phyloP scores from a whole-genome alignment of 1,284 basidiomycete genomes.

The Sporisorium graminicola region DNA sequence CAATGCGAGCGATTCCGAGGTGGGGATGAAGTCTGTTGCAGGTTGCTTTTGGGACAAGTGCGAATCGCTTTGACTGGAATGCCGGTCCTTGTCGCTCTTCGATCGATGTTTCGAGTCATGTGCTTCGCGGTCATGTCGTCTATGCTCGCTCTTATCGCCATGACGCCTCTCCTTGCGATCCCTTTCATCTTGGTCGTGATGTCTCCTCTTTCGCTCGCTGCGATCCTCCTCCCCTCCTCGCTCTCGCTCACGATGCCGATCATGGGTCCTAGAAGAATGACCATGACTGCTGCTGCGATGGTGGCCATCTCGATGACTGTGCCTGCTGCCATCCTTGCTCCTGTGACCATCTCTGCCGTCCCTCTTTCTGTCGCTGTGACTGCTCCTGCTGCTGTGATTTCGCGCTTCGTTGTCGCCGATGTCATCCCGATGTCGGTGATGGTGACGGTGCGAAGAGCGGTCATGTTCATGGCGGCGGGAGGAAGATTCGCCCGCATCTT shows the following conservation, averaged over 20 bases:
- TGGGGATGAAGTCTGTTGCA: conserved; percentile 81
- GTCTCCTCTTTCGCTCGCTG: conserved; percentile 71
- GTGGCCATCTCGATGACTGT: conserved; percentile 7
- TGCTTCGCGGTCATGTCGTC: conserved; percentile 71
- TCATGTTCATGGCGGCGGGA: conserved; percentile 7
- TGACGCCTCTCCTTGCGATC: conserved; percentile 12
- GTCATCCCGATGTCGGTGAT: conserved; percentile 16
- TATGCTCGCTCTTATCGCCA: conserved; percentile 5
- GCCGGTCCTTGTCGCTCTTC: conserved; percentile 75
- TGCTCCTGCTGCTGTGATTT: conserved; percentile 16
- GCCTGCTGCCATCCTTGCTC: not conserved
- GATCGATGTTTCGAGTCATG: conserved; percentile 76
- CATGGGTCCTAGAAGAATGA: conserved; percentile 2
- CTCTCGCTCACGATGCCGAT: conserved; percentile 66
- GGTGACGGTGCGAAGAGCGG: conserved; percentile 15
- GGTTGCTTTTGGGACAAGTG: conserved; percentile 71
- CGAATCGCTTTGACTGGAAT: conserved; percentile 1
- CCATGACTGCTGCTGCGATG: conserved; percentile 27
- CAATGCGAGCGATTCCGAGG: conserved; percentile 79
- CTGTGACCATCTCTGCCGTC: conserved; percentile 10
- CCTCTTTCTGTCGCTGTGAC: conserved; percentile 7
- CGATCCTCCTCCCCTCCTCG: conserved; percentile 51
- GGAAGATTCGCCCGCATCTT: conserved; percentile 1
- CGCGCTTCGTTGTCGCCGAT: conserved; percentile 6
- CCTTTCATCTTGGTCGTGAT: conserved; percentile 23